These are phyloP conservation scores for Ophiocordyceps camponoti-saundersi DNA, from an alignment of 2,329 filamentous ascomycete genomes.

Conservation along the genomic window DNA sequence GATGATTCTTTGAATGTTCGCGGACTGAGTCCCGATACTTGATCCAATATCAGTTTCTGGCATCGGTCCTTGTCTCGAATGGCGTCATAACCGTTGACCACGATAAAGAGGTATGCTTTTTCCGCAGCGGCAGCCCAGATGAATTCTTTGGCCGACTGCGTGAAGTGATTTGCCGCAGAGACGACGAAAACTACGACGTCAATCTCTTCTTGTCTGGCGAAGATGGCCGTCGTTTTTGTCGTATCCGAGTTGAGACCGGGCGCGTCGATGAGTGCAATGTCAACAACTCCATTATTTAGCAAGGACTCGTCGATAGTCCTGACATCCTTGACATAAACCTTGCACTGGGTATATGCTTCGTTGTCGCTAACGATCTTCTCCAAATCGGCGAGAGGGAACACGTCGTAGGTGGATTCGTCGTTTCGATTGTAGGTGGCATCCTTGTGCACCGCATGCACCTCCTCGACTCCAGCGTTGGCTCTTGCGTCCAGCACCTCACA, in stretches of 20 bases:
- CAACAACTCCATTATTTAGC: slow-evolving; percentile 92
- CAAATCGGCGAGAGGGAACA: slow-evolving; percentile 59
- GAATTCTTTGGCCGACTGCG: slow-evolving; percentile 92
- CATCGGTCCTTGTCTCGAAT: slow-evolving; percentile 86
- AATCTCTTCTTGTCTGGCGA: slow-evolving; percentile 94
- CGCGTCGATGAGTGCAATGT: slow-evolving; percentile 93
- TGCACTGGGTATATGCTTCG: slow-evolving; percentile 80
- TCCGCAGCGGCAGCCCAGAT: slow-evolving; percentile 90
- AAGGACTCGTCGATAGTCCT: slow-evolving; percentile 82
- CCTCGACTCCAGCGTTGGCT: slow-evolving; percentile 80
- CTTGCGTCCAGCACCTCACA: slow-evolving; percentile 89
- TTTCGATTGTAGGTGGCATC: slow-evolving; percentile 66
- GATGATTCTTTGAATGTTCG: slow-evolving; percentile 81
- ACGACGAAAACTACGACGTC: slow-evolving; percentile 98
- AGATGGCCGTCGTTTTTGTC: slow-evolving; percentile 91
- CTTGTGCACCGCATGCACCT: slow-evolving; percentile 88
- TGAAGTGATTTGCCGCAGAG: slow-evolving; percentile 94
- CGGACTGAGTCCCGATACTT: slow-evolving; percentile 75
- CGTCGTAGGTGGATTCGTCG: slow-evolving; percentile 87
- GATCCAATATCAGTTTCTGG: slow-evolving; percentile 82
- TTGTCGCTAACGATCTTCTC: slow-evolving; percentile 87
- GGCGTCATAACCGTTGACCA: slow-evolving; percentile 92
- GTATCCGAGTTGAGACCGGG: slow-evolving; percentile 93
- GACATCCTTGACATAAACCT: slow-evolving; percentile 87
- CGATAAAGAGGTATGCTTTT: slow-evolving; percentile 97